phyloP scores from a whole-genome alignment of 2,329 filamentous ascomycete species.

The Colletotrichum godetiae region DNA sequence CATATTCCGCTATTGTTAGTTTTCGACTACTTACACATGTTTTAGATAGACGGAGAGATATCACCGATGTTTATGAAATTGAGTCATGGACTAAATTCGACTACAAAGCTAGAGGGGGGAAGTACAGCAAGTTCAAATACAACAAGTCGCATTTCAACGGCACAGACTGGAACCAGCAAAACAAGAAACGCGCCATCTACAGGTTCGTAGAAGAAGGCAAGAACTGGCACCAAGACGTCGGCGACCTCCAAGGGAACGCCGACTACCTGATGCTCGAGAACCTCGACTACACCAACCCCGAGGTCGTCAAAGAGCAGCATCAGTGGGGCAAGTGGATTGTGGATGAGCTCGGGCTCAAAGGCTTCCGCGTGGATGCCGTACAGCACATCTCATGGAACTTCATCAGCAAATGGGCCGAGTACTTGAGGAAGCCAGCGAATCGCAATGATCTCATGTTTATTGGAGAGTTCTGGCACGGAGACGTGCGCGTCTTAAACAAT shows the following conservation, averaged over 20 bases:
- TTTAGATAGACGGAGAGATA: constrained; percentile 28
- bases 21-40: neutral
- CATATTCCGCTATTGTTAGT: neutral
- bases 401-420: constrained; percentile 24
- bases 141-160: constrained; percentile 34
- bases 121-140: constrained; percentile 32
- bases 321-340: constrained; percentile 33
- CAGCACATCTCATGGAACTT: constrained; percentile 35
- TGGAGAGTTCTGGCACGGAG: constrained; percentile 33
- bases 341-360: constrained; percentile 19
- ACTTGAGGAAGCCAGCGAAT: constrained; percentile 8
- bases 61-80: constrained; percentile 28
- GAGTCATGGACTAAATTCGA: constrained; percentile 32
- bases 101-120: constrained; percentile 26
- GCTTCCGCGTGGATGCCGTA: constrained; percentile 31
- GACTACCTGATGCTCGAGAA: constrained; percentile 35
- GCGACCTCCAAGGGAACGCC: constrained; percentile 24
- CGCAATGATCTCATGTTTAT: constrained; percentile 27
- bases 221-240: constrained; percentile 34
- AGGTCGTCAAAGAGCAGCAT: constrained; percentile 25
- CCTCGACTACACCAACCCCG: constrained; percentile 30
- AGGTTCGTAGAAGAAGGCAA: constrained; percentile 29
- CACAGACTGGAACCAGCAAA: constrained; percentile 33
- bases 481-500: constrained; percentile 23
- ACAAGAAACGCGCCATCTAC: constrained; percentile 30